phyloP scores from a whole-genome alignment of 768 basidiomycete genomes.

The Coprinellus micaceus region DNA sequence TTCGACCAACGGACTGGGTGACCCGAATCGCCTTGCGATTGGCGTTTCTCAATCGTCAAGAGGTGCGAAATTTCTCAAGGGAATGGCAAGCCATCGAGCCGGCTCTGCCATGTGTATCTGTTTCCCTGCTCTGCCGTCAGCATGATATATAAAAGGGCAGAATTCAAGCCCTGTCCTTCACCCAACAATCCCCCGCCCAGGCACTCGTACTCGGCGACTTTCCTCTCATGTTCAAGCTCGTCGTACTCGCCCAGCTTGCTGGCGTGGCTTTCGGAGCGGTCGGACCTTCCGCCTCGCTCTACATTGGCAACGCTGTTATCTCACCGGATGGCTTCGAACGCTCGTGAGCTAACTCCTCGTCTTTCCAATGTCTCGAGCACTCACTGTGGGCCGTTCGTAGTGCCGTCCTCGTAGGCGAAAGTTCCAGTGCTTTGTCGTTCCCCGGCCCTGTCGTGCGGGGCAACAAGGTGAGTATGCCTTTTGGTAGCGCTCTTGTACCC shows the following conservation, averaged over 20 bases:
- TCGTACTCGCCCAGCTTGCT: neutral
- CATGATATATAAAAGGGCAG: too few species aligned
- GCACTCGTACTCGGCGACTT: conserved; percentile 29
- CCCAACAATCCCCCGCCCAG: conserved; percentile 36
- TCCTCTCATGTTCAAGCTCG: neutral
- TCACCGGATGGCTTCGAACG: conserved; percentile 18
- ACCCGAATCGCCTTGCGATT: too few species aligned
- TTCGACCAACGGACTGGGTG: too few species aligned
- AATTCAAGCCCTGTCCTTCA: neutral
- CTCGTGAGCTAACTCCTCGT: conserved; percentile 23
- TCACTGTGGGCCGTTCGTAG: neutral
- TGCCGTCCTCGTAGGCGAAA: conserved; percentile 9
- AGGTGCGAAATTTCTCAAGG: too few species aligned
- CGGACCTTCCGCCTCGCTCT: conserved; percentile 13
- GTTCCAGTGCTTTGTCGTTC: neutral
- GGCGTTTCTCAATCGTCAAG: too few species aligned
- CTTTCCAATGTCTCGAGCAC: too few species aligned
- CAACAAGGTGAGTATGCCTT: conserved; percentile 16
- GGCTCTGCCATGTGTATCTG: too few species aligned
- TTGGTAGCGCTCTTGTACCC: neutral
- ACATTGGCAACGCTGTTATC: conserved; percentile 17
- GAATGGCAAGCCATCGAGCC: too few species aligned
- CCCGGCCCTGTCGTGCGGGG: conserved; percentile 25
- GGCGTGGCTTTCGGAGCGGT: conserved; percentile 8
- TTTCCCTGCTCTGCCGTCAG: too few species aligned